Percentiles rank a stretch among this genome's conserved stretches.
Evolutionary conservation across 2,329 filamentous ascomycete genomes (phyloP).

Genomic region (Setomelanomma holmii): DNA sequence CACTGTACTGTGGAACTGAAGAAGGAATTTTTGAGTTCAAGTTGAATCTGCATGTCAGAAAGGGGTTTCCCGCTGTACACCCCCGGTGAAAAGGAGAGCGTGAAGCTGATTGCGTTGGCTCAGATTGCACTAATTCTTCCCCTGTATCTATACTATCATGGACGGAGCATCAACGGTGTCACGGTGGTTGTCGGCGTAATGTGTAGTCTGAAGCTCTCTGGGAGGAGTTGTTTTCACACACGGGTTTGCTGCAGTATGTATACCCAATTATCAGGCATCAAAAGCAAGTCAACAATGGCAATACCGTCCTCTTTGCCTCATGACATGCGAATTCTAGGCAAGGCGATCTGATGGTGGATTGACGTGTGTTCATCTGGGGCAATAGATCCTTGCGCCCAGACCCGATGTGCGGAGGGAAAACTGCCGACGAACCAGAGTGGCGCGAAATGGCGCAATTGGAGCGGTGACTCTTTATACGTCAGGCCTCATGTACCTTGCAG

Average conservation of each 20-base stretch:
- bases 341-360: slow-evolving; percentile 6
- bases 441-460: slow-evolving; percentile 42
- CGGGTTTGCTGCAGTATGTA: not conserved
- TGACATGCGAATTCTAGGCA: not conserved
- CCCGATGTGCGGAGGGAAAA: slow-evolving; percentile 33
- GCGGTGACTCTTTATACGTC: slow-evolving; percentile 43
- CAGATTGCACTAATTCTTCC: slow-evolving; percentile 1
- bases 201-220: not conserved
- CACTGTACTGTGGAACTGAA: slow-evolving; percentile 60
- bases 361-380: slow-evolving; percentile 25
- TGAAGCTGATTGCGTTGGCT: not conserved
- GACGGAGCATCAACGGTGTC: not conserved
- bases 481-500: slow-evolving; percentile 33
- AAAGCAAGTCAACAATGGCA: no score
- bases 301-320: no score
- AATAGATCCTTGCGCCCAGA: slow-evolving; percentile 15
- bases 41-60: slow-evolving; percentile 69
- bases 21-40: slow-evolving; percentile 79
- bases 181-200: not conserved
- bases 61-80: slow-evolving; percentile 53
- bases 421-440: slow-evolving; percentile 32
- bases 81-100: slow-evolving; percentile 35
- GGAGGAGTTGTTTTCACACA: not conserved
- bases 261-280: not conserved
- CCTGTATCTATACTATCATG: not conserved